Conservation (phyloP, 2,329 filamentous ascomycete species). For the Bipolaris gigantea region DNA sequence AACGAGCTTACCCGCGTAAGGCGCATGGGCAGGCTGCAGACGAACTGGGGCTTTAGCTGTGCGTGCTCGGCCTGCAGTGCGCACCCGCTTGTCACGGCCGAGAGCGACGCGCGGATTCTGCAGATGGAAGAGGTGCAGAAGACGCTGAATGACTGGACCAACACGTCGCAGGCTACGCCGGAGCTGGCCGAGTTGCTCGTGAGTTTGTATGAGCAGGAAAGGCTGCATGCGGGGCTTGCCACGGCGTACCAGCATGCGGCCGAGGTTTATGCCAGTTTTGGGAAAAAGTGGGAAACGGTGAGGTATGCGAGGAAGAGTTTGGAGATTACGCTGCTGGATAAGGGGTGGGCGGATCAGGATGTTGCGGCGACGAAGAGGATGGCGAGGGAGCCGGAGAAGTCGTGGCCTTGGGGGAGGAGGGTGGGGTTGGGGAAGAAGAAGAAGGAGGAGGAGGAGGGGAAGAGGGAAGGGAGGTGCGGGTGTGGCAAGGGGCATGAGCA, state of each 20-base stretch:
- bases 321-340: slow-evolving; percentile 35
- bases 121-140: slow-evolving; percentile 38
- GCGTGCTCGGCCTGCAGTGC: slow-evolving; percentile 44
- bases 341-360: slow-evolving; percentile 34
- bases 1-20: slow-evolving; percentile 35
- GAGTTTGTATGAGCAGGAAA: slow-evolving; percentile 43
- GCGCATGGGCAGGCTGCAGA: slow-evolving; percentile 37
- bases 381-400: slow-evolving; percentile 30
- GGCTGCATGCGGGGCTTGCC: slow-evolving; percentile 42
- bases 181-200: slow-evolving; percentile 43
- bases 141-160: slow-evolving; percentile 35
- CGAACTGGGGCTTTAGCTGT: slow-evolving; percentile 48
- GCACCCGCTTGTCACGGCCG: slow-evolving; percentile 23
- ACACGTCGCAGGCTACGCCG: slow-evolving; percentile 27
- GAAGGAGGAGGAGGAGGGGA: neutral
- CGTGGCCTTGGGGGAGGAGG: slow-evolving; percentile 42
- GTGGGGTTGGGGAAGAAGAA: slow-evolving; percentile 20
- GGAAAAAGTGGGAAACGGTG: slow-evolving; percentile 33
- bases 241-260: slow-evolving; percentile 47
- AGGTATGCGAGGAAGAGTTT: slow-evolving; percentile 34
- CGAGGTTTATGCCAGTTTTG: slow-evolving; percentile 44
- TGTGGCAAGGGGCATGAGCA: slow-evolving; percentile 2
- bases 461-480: neutral
- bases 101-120: slow-evolving; percentile 42
- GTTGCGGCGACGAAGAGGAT: slow-evolving; percentile 34